These are phyloP conservation scores for Dendrobium nobile DNA, from an alignment of 106 monocot species.

Conservation along the genomic window DNA sequence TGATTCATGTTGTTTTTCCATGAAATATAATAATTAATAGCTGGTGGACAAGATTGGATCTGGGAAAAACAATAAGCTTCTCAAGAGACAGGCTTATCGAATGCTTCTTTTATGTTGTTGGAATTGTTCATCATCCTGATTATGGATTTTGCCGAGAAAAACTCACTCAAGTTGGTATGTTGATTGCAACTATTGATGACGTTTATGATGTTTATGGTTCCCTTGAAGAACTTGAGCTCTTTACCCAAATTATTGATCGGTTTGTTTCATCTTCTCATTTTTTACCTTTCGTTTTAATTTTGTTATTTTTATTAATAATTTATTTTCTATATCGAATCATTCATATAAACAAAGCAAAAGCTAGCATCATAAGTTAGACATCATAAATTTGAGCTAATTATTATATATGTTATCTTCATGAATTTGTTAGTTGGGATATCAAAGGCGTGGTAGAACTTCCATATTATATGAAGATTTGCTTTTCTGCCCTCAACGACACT, in stretches of 20 bases:
- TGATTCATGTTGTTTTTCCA: not conserved
- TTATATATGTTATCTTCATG: too few species aligned
- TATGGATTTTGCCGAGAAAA: constrained; percentile 17
- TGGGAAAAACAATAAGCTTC: constrained; percentile 29
- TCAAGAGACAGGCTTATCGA: constrained; percentile 40
- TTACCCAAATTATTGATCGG: constrained; percentile 31
- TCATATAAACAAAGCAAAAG: too few species aligned
- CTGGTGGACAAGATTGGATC: constrained; percentile 26
- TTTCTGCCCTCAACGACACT: constrained; percentile 15
- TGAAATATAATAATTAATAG: constrained; percentile 4
- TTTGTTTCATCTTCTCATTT: not conserved
- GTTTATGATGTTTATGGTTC: constrained; percentile 42
- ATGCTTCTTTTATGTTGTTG: constrained; percentile 22
- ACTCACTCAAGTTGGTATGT: constrained; percentile 18
- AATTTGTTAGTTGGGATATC: constrained; percentile 29
- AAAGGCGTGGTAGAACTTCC: constrained; percentile 30
- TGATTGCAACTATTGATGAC: constrained; percentile 34
- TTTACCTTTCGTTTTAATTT: not conserved
- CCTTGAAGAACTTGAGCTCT: constrained; percentile 38
- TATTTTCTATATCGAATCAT: too few species aligned
- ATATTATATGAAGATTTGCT: constrained; percentile 36
- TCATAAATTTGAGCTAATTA: not conserved
- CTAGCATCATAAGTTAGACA: not conserved
- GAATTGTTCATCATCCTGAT: constrained; percentile 24
- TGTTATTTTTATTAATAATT: not conserved